Base-by-base conservation (phyloP, 176 grass and related monocot species). In the Puccinellia tenuiflora region DNA sequence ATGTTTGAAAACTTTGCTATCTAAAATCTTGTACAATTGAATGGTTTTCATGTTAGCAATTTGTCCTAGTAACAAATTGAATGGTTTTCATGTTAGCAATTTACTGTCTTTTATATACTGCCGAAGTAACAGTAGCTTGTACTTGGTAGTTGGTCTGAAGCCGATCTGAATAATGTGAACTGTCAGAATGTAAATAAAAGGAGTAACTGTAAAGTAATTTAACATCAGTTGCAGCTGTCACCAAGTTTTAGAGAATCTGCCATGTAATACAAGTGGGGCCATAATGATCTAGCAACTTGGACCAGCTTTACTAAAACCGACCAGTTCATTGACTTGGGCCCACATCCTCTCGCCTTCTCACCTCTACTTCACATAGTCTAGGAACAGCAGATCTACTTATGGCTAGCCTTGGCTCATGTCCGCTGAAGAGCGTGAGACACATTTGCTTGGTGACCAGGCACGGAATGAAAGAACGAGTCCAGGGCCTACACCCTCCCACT, bases 101-200 rank as follows among this genome's bases (percentile, higher is more conserved):
- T n/a, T n/a, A n/a, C n/a, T n/a, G n/a, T n/a, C n/a, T n/a, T n/a
- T n/a, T n/a, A n/a, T 73, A 14, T 73, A 26, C 15, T 22, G 68
- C 57, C 5, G 52, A 86, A 62, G 76, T 73, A 46, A 66, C 20
- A 65, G 61, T 73, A 79, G 22, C 62, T 11, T 29, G 24, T 75
- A 24, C 21, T 62, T 42, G 15, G 25, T 61, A 28, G 28, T 17
- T 48, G 4, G 11, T 47, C 33, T 47, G 67, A 73, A 73, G 11
- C 39, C 43, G 11, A 30, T 61, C 18, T 43, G 38, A 46, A 33
- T 34, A 61, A 61, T 34, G 25, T 34, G 52, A 61, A 18, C 24
- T 45, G 22, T 71, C 35, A 52, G 15, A n/a, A 24, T 65, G 9
- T 84, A n/a, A 56, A 84, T 84, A 8, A 17, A 35, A 63, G 45